These are phyloP conservation scores for Xanthoconium stramineum DNA, from an alignment of 768 basidiomycete species.

Conservation along the genomic window DNA sequence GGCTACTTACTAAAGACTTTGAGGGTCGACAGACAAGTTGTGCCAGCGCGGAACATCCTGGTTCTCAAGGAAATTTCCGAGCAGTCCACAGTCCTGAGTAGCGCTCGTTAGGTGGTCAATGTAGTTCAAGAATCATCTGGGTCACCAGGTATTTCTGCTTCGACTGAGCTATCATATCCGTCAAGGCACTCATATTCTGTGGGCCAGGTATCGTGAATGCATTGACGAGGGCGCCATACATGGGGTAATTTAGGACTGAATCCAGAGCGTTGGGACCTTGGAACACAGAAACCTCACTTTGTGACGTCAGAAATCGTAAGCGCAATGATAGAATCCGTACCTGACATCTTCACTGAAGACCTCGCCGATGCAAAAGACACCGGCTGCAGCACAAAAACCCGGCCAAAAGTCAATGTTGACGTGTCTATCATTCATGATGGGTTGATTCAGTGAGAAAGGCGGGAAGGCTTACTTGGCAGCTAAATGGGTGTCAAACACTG, in stretches of 20 bases:
- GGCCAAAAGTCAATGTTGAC: conserved; percentile 78
- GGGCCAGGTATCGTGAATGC: conserved; percentile 72
- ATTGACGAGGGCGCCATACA: conserved; percentile 60
- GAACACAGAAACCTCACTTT: conserved; percentile 53
- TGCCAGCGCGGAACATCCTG: conserved; percentile 76
- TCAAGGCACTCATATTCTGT: conserved; percentile 56
- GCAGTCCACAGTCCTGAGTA: conserved; percentile 27
- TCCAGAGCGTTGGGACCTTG: conserved; percentile 64
- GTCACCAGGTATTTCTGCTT: conserved; percentile 49
- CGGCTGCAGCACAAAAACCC: conserved; percentile 65
- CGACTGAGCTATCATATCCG: conserved; percentile 49
- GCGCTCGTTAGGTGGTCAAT: neutral
- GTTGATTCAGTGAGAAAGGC: neutral
- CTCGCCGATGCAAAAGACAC: conserved; percentile 86
- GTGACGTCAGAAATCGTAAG: conserved; percentile 14
- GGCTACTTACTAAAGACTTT: conserved; percentile 57
- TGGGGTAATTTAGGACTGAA: conserved; percentile 69
- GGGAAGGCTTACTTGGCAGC: conserved; percentile 32
- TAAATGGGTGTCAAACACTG: conserved; percentile 6
- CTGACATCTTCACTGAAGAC: conserved; percentile 55
- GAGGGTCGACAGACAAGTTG: conserved; percentile 67
- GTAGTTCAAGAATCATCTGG: neutral
- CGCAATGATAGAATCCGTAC: conserved; percentile 31
- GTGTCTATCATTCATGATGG: conserved; percentile 41
- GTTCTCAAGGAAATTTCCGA: conserved; percentile 81